Evolutionary conservation across 345 rosid genomes (phyloP), one percentile per base, ranked within the genome.

Genomic region (Erysimum cheiranthoides): DNA sequence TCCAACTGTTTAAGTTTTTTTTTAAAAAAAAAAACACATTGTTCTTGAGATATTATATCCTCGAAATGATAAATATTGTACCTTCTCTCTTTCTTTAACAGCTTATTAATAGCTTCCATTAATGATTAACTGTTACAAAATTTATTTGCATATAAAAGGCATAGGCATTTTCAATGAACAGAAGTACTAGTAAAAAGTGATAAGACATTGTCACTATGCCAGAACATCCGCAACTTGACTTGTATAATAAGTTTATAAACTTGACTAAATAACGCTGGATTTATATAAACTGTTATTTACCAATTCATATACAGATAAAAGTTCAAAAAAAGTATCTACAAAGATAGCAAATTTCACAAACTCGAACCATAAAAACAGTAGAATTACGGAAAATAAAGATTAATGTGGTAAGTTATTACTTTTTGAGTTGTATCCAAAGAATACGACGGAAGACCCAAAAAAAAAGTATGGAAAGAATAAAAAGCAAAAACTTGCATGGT

Each of bases 401-500:
- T 0, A 61, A 8, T 27, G 31, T n/a, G 8, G 42, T 4, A 61
- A 28, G 39, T 11, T 50, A 1, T 13, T n/a, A 4, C 0, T 12
- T 25, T 28, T 49, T 63, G 11, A 25, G 12, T 42, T 36, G 49
- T 28, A 39, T 62, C 21, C 53, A 73, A 13, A 53, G 21, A 64
- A 73, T 30, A 73, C 58, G 56, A 73, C 66, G 38, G 65, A 65
- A 21, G 25, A 54, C 47, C 45, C 6, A 17, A 8, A 53, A 14
- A 7, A 11, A 64, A 31, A 13, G 47, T 40, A 47, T 35, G 4
- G 40, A 73, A 64, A 21, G 13, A 53, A 64, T 42, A 56, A 74
- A 66, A 43, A 61, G 17, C 12, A 64, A 61, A 64, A 43, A 66
- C 42, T 36, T 58, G 51, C 50, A 57, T 74, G 50, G 36, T 45